A percentile compares a stretch with the other conserved stretches of the same genome.
These are phyloP conservation scores for Monilinia fructicola DNA, from an alignment of 2,329 filamentous ascomycete species.

Conservation along the genomic window DNA sequence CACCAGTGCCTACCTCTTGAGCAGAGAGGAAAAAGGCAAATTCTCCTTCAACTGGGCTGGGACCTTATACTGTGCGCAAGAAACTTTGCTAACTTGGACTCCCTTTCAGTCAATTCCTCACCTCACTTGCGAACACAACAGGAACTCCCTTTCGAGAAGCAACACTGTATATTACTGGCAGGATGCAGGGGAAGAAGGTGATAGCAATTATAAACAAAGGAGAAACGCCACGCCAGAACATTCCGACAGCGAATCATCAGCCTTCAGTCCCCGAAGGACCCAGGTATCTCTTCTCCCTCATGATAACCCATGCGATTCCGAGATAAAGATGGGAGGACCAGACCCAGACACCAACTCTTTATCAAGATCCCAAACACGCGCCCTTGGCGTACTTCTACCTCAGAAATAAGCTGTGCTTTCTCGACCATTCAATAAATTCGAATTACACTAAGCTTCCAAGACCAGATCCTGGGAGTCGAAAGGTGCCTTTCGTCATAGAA, in stretches of 20 bases:
- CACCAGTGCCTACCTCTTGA: background rate
- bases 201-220: background rate
- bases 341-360: no score
- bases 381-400: background rate
- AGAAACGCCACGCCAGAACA: background rate
- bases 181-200: background rate
- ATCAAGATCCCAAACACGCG: background rate
- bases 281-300: background rate
- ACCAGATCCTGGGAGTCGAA: no score
- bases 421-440: background rate
- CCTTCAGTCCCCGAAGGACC: background rate
- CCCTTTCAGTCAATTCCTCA: background rate
- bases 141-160: background rate
- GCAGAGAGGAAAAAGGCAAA: no score
- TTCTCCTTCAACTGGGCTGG: background rate
- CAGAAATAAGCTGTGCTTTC: background rate
- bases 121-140: background rate
- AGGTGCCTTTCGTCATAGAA: no score
- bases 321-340: fast-evolving
- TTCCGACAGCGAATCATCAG: background rate
- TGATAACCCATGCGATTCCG: fast-evolving
- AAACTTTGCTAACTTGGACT: background rate
- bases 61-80: no score
- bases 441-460: background rate
- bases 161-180: background rate